phyloP scores from a whole-genome alignment of 2,329 filamentous ascomycete genomes.

The Sporothrix variecibatus region DNA sequence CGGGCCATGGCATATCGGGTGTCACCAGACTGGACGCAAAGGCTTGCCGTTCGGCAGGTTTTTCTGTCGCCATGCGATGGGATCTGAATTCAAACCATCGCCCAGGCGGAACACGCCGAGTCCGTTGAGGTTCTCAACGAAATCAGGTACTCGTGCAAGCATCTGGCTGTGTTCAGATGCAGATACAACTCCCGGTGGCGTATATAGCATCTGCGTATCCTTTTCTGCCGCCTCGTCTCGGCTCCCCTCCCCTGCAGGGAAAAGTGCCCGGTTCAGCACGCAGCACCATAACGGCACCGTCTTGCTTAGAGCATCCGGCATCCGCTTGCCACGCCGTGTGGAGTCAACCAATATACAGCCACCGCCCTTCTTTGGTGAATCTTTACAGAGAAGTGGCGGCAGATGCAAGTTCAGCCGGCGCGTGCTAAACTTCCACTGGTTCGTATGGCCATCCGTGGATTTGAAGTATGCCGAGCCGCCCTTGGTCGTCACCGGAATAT shows the following conservation, averaged over 20 bases:
- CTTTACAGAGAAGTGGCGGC: constrained; percentile 63
- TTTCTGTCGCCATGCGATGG: constrained; percentile 45
- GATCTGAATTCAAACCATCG: constrained; percentile 40
- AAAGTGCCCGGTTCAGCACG: constrained; percentile 78
- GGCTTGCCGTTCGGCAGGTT: constrained; percentile 63
- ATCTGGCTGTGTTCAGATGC: constrained; percentile 81
- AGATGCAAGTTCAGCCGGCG: constrained; percentile 83
- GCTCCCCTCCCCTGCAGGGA: constrained; percentile 51
- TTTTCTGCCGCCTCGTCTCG: constrained; percentile 32
- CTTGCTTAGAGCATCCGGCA: constrained; percentile 93
- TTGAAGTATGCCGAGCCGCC: constrained; percentile 88
- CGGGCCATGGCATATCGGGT: constrained; percentile 39
- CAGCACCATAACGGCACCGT: constrained; percentile 93
- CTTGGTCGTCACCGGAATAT: constrained; percentile 56
- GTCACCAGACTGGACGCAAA: constrained; percentile 74
- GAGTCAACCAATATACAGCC: constrained; percentile 88
- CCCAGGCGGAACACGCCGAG: constrained; percentile 57
- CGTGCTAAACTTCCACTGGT: constrained; percentile 87
- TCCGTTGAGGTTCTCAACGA: constrained; percentile 49
- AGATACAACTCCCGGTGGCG: constrained; percentile 72
- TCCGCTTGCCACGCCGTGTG: constrained; percentile 77
- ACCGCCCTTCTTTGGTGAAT: constrained; percentile 52
- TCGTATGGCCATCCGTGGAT: constrained; percentile 91
- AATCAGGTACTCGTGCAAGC: constrained; percentile 59
- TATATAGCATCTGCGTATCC: constrained; percentile 57